These are phyloP conservation scores for Ophiorrhiza pumila DNA, from an alignment of 257 asterid species.

Conservation along the genomic window DNA sequence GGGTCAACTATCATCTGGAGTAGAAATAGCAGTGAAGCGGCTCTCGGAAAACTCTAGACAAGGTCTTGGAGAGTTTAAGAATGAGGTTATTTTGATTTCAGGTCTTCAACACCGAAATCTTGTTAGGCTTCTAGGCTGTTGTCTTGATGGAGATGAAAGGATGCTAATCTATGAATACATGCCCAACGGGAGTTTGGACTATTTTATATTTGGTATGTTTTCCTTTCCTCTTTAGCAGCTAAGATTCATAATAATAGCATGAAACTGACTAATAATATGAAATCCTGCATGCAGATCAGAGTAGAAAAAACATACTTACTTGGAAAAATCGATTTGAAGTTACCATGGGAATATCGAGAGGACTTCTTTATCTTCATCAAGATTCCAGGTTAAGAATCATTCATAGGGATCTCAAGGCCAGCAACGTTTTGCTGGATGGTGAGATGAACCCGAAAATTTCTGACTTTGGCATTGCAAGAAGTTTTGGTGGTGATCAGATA, in stretches of 20 bases:
- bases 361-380: slow-evolving; percentile 34
- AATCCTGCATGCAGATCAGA: slow-evolving; percentile 15
- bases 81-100: slow-evolving; percentile 32
- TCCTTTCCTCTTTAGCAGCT: background rate
- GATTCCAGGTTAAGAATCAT: slow-evolving; percentile 30
- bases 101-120: slow-evolving; percentile 47
- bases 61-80: slow-evolving; percentile 30
- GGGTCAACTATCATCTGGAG: slow-evolving; percentile 32
- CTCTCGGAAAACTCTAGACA: slow-evolving; percentile 35
- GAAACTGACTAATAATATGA: background rate
- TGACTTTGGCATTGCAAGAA: slow-evolving; percentile 24
- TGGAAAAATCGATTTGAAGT: slow-evolving; percentile 28
- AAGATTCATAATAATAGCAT: background rate
- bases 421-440: slow-evolving; percentile 25
- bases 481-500: slow-evolving; percentile 17
- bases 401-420: slow-evolving; percentile 30
- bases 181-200: slow-evolving; percentile 35
- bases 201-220: slow-evolving; percentile 34
- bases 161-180: slow-evolving; percentile 42
- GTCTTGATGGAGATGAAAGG: slow-evolving; percentile 35
- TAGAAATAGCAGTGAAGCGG: slow-evolving; percentile 44
- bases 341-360: slow-evolving; percentile 29
- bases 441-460: slow-evolving; percentile 27
- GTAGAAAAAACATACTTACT: slow-evolving; percentile 11
- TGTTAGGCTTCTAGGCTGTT: slow-evolving; percentile 41